A percentile compares a stretch with the other conserved stretches of the same genome.
Evolutionary conservation across 2,329 filamentous ascomycete species (phyloP).

Genomic region (Trichophyton schoenleinii): DNA sequence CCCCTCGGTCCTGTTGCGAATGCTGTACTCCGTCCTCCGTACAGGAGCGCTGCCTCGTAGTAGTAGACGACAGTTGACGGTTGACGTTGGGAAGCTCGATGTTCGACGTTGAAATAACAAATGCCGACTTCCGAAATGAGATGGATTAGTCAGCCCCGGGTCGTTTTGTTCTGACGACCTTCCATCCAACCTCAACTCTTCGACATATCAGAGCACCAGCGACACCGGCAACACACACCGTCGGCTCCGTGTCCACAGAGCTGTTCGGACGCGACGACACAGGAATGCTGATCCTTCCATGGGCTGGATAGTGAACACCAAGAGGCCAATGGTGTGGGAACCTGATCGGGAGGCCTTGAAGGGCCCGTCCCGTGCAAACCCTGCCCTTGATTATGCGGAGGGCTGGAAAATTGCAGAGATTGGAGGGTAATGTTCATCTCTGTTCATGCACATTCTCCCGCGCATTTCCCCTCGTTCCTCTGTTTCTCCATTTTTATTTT

Average conservation of each 20-base stretch:
- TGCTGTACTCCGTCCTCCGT: too few species aligned
- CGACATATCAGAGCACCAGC: background rate
- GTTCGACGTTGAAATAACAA: background rate
- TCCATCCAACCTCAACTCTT: background rate
- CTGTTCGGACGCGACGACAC: background rate
- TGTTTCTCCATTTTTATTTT: background rate
- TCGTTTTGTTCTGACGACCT: background rate
- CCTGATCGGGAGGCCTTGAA: background rate
- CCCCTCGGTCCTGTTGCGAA: too few species aligned
- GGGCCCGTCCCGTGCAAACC: constrained; percentile 1
- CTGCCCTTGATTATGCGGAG: background rate
- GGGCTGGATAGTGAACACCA: background rate
- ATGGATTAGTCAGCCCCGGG: background rate
- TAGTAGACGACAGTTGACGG: too few species aligned
- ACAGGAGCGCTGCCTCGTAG: too few species aligned
- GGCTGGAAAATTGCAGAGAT: background rate
- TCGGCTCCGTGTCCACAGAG: background rate
- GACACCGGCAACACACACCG: too few species aligned
- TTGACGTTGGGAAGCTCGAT: background rate
- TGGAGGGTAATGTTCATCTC: constrained; percentile 1
- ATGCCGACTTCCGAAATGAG: background rate
- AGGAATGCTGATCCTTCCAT: background rate
- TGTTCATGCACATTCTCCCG: background rate
- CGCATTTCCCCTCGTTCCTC: background rate
- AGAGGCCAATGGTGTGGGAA: background rate